Base-by-base conservation (phyloP, 495 filamentous ascomycete species). In the Penicillium herquei region DNA sequence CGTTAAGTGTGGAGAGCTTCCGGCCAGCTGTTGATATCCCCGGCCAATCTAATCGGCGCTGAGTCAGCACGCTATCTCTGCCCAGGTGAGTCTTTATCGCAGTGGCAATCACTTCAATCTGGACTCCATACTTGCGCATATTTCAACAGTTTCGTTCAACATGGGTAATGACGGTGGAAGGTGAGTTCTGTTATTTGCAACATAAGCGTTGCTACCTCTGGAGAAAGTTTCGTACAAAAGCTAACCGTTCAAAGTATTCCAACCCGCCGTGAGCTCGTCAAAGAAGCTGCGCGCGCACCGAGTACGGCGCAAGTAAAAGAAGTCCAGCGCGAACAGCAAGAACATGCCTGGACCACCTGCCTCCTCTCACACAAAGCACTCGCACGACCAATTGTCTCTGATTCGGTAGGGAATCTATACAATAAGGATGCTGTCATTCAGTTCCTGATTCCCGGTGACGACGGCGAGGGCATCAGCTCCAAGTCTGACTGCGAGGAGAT, bases 131-230 rank as follows among this genome's bases (percentile, higher is more conserved):
- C 33, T 34, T 57, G 61, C 45, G 49, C 35, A 40, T n/a, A 11
- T 6, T 14, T 46, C 26, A 7, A 32, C 21, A 12, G 43, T 26
- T 33, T 26, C 48, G 39, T 43, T 11, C 49, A 72, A 59, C n/a
- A 97, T 97, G 93, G 94, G 93, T 74, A 97, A 97, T 71, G 93
- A 98, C 66, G 93, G 94, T 62, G 93, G 89, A 54, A 87, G 83
- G 83, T 81, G 61, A 62, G 81, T 52, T 40, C 13, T 37, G 11
- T 8, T n/a, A 4, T 1, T 13, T 43, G 8, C n/a, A 32, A 16
- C 6, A 21, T 33, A 10, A 16, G 7, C 16, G 32, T 10, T n/a
- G 7, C 16, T 9, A 33, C n/a, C n/a, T 26, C 17, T 40, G 13
- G 14, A 6, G 26, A 49, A 31, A 3, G 2, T 26, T 26, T 26